Percentiles rank a stretch among this genome's conserved stretches.
These are phyloP conservation scores for Talaromyces nanjingensis DNA, from an alignment of 495 filamentous ascomycete species.

Conservation along the genomic window DNA sequence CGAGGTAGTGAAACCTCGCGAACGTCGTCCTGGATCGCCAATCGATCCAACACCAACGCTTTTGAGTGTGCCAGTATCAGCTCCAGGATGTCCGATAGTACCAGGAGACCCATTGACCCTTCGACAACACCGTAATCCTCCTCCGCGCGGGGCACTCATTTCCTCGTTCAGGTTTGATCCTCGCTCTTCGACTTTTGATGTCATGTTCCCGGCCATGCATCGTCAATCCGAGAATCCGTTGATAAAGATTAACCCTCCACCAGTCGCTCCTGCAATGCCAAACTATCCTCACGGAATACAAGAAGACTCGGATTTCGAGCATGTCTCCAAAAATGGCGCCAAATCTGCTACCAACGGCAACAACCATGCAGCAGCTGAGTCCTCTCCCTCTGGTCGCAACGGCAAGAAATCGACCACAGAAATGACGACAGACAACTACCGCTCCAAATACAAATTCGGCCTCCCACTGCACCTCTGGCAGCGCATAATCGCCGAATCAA, in stretches of 20 bases:
- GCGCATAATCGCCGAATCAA: constrained; percentile 25
- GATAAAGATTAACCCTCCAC: not conserved
- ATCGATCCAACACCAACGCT: too few species aligned
- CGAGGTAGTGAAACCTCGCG: too few species aligned
- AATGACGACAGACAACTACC: constrained; percentile 3
- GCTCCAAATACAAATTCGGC: constrained; percentile 13
- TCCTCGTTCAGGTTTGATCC: constrained; percentile 1
- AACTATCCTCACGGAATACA: not conserved
- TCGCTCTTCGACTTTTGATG: not conserved
- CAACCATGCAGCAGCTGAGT: not conserved
- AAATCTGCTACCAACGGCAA: not conserved
- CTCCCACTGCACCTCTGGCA: constrained; percentile 27
- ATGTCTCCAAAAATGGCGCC: not conserved
- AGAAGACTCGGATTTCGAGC: not conserved
- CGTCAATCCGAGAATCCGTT: not conserved
- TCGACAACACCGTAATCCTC: not conserved
- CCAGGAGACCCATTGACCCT: not conserved
- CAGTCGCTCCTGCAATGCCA: not conserved
- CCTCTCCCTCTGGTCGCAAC: not conserved
- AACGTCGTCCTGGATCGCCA: too few species aligned
- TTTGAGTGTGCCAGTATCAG: too few species aligned
- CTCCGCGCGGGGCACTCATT: not conserved
- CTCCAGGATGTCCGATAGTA: too few species aligned
- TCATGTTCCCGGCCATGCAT: constrained; percentile 6
- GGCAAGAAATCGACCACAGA: not conserved